Conservation (phyloP, 805 yeast species). For the Pichia ethanolica region DNA sequence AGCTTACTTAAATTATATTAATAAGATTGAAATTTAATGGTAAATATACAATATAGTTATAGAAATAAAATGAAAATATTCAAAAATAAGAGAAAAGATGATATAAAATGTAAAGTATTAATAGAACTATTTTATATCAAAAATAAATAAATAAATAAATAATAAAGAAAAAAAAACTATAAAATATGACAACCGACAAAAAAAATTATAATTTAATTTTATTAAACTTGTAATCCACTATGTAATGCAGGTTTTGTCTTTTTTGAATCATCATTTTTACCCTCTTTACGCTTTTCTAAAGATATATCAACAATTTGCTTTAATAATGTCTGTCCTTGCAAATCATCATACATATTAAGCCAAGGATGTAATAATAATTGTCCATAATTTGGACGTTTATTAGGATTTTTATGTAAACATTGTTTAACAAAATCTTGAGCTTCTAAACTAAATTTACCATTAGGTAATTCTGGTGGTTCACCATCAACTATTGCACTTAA, state of each 20-base stretch:
- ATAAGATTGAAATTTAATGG: too few species aligned
- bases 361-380: slow-evolving; percentile 77
- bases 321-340: slow-evolving; percentile 23
- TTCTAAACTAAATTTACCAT: slow-evolving; percentile 52
- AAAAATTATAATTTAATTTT: background rate
- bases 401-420: slow-evolving; percentile 76
- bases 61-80: too few species aligned
- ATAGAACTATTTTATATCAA: too few species aligned
- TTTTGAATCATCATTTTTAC: background rate
- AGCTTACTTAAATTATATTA: too few species aligned
- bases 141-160: background rate
- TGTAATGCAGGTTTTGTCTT: slow-evolving; percentile 2
- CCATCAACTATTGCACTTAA: slow-evolving; percentile 96
- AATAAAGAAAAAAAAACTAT: background rate
- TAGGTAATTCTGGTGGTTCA: slow-evolving; percentile 75
- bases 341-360: slow-evolving; percentile 48
- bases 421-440: slow-evolving; percentile 76
- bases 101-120: too few species aligned
- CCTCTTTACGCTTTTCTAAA: slow-evolving; percentile 2
- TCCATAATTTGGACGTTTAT: slow-evolving; percentile 71
- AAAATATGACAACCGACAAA: background rate
- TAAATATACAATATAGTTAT: too few species aligned
- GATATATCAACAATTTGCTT: slow-evolving; percentile 25
- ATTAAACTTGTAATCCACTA: slow-evolving; percentile 3
- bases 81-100: too few species aligned